Evolutionary conservation across 768 basidiomycete species (phyloP).

Genomic region (Tulasnella sp.): DNA sequence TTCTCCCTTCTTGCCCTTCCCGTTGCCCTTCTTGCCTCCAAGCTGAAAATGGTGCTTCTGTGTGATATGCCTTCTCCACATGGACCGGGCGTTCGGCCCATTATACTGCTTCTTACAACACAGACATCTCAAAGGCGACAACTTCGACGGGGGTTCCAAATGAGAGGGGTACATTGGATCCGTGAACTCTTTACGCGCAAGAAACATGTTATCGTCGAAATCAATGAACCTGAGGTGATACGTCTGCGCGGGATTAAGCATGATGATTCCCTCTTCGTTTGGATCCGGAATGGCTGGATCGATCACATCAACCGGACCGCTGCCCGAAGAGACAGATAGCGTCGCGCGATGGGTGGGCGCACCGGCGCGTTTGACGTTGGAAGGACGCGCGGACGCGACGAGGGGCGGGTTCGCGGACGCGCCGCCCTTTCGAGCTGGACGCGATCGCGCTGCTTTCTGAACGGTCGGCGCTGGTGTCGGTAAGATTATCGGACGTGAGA

Average conservation of each 20-base stretch:
- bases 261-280: constrained; percentile 12
- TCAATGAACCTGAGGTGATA: constrained; percentile 13
- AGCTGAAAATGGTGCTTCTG: constrained; percentile 15
- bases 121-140: constrained; percentile 12
- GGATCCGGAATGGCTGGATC: constrained; percentile 12
- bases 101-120: constrained; percentile 17
- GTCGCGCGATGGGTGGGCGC: constrained; percentile 3
- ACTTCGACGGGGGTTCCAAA: constrained; percentile 15
- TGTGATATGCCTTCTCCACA: constrained; percentile 17
- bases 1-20: neutral
- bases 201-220: constrained; percentile 9
- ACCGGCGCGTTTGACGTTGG: constrained; percentile 6
- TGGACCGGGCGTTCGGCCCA: constrained; percentile 16
- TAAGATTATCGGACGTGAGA: constrained; percentile 3
- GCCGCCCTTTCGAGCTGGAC: neutral
- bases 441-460: neutral
- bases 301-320: neutral
- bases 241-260: constrained; percentile 13
- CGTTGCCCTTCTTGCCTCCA: constrained; percentile 13
- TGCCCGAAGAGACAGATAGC: neutral
- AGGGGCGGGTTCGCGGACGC: neutral
- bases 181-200: constrained; percentile 12
- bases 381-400: constrained; percentile 8
- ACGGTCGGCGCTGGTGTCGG: neutral
- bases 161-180: constrained; percentile 13